Conservation (phyloP, 2,329 filamentous ascomycete species). For the Chrysoporthe cubensis region DNA sequence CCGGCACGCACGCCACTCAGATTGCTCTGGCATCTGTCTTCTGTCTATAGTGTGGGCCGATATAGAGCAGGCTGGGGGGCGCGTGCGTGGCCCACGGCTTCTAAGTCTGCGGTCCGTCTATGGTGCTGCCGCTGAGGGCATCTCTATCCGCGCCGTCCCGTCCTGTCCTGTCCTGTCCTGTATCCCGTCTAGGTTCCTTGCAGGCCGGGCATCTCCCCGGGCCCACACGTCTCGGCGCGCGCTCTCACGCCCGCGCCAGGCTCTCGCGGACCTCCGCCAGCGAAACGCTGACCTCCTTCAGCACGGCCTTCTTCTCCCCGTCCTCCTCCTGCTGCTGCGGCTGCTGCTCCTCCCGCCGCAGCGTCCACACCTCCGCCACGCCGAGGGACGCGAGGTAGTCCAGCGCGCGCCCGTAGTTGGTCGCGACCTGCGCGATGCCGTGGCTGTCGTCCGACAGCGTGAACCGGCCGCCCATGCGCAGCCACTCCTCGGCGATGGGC, state of each 20-base stretch:
- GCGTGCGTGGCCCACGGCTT: too few relatives aligned
- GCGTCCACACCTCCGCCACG: constrained; percentile 65
- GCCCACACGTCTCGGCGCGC: not conserved
- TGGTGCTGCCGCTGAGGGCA: too few relatives aligned
- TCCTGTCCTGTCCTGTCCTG: not conserved
- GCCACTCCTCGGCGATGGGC: constrained; percentile 78
- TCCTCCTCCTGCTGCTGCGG: constrained; percentile 23
- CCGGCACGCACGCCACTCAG: too few relatives aligned
- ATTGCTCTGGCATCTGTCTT: too few relatives aligned
- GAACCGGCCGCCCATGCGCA: constrained; percentile 75
- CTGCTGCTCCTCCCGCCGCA: constrained; percentile 43
- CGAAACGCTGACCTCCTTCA: constrained; percentile 50
- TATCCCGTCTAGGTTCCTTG: too few relatives aligned
- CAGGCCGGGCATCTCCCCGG: not conserved
- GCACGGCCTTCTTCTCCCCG: constrained; percentile 36
- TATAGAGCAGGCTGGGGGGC: too few relatives aligned
- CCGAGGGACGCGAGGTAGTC: constrained; percentile 71
- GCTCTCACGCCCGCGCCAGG: constrained; percentile 26
- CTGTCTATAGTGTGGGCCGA: too few relatives aligned
- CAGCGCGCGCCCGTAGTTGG: constrained; percentile 75
- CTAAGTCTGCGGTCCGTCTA: too few relatives aligned
- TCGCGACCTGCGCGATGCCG: constrained; percentile 82
- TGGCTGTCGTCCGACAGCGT: constrained; percentile 96
- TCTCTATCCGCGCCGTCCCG: not conserved
- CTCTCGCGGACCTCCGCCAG: constrained; percentile 45